phyloP scores from a whole-genome alignment of 495 filamentous ascomycete genomes.

The Daldinia caldariorum region DNA sequence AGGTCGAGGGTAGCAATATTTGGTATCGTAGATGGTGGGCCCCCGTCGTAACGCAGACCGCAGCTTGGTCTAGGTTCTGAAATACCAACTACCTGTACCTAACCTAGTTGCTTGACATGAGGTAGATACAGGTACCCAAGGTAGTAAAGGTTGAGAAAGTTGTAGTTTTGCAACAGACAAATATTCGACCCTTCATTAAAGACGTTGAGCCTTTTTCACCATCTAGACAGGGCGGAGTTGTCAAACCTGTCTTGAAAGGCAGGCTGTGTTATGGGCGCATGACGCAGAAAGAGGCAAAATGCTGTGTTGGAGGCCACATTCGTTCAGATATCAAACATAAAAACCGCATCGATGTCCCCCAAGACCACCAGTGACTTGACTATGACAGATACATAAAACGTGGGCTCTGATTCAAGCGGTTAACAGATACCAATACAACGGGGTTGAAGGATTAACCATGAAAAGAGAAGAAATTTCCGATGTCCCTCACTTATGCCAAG shows the following conservation, averaged over 20 bases:
- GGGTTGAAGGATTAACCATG: slow-evolving; percentile 21
- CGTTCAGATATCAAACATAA: slow-evolving; percentile 1
- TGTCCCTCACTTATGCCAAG: slow-evolving; percentile 36
- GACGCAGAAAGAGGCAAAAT: slow-evolving; percentile 28
- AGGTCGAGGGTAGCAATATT: slow-evolving; percentile 15
- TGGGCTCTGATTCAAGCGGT: neutral
- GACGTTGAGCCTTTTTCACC: slow-evolving; percentile 21
- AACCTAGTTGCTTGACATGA: neutral
- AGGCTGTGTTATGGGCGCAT: slow-evolving; percentile 30
- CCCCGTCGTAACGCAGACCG: slow-evolving; percentile 10
- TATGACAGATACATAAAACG: neutral
- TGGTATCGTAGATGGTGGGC: slow-evolving; percentile 17
- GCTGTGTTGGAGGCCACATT: slow-evolving; percentile 30
- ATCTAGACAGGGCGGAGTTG: slow-evolving; percentile 17
- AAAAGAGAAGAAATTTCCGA: slow-evolving; percentile 22
- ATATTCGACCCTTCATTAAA: neutral
- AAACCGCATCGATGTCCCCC: slow-evolving; percentile 7
- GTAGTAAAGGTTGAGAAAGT: slow-evolving; percentile 5
- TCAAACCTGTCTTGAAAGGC: slow-evolving; percentile 23
- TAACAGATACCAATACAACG: slow-evolving; percentile 13
- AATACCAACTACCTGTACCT: neutral
- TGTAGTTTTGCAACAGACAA: neutral
- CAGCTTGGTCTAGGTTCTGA: slow-evolving; percentile 4
- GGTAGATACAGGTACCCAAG: neutral
- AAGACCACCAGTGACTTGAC: neutral